These are phyloP conservation scores for Penicillium sp. DNA, from an alignment of 2,329 filamentous ascomycete genomes.

Conservation along the genomic window DNA sequence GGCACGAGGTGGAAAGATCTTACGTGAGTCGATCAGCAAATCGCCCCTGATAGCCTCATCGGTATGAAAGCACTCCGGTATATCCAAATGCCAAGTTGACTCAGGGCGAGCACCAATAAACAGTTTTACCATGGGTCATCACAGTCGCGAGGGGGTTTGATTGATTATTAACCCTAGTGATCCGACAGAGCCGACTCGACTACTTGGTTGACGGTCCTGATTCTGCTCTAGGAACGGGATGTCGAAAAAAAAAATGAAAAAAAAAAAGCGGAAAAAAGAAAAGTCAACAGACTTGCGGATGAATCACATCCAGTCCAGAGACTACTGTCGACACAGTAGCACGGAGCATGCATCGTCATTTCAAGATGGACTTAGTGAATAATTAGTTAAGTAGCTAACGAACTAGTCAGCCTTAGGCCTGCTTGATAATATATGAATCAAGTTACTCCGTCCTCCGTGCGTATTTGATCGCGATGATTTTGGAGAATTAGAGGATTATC, in stretches of 20 bases:
- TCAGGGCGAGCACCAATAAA: neutral
- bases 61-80: too few relatives aligned
- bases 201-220: too few relatives aligned
- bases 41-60: constrained; percentile 11
- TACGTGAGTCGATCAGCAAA: constrained; percentile 28
- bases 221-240: too few relatives aligned
- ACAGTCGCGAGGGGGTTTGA: neutral
- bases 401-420: too few relatives aligned
- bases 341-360: constrained; percentile 3
- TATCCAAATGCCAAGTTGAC: neutral
- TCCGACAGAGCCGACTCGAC: too few relatives aligned
- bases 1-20: constrained; percentile 22
- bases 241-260: neutral
- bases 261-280: neutral
- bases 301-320: neutral
- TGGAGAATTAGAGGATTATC: neutral
- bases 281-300: neutral
- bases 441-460: neutral
- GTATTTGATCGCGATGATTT: neutral
- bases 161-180: neutral
- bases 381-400: too few relatives aligned
- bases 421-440: too few relatives aligned
- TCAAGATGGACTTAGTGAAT: neutral
- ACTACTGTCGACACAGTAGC: constrained; percentile 5
- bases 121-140: constrained; percentile 4